These are phyloP conservation scores for Marasmius oreades DNA, from an alignment of 1,284 basidiomycete genomes.

Conservation along the genomic window DNA sequence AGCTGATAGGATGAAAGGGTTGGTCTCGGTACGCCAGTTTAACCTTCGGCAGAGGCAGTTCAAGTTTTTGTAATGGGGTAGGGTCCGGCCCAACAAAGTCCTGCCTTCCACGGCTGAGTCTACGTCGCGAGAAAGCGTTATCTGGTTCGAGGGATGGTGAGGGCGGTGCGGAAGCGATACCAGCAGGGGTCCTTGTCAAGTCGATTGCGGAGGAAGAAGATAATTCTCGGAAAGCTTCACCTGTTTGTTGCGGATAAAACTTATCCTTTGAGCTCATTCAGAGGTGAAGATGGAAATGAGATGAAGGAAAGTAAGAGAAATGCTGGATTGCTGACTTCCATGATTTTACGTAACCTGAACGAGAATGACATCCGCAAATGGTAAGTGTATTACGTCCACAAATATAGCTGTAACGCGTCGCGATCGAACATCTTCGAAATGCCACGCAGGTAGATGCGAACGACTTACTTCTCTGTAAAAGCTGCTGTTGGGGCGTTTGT, in stretches of 20 bases:
- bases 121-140: constrained; percentile 42
- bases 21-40: constrained; percentile 16
- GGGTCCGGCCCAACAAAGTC: constrained; percentile 42
- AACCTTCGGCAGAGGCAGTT: constrained; percentile 20
- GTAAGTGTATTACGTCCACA: no score
- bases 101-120: constrained; percentile 52
- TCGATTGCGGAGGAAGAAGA: constrained; percentile 59
- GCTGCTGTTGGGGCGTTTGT: no score
- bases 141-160: constrained; percentile 52
- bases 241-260: neutral
- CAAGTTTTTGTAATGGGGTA: constrained; percentile 26
- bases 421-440: no score
- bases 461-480: no score
- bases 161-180: constrained; percentile 38
- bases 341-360: no score
- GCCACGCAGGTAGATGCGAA: no score
- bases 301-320: neutral
- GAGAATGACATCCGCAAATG: no score
- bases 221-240: neutral
- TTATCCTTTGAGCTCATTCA: constrained; percentile 1
- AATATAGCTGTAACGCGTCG: no score
- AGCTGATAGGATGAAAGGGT: constrained; percentile 20
- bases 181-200: constrained; percentile 42
- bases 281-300: neutral
- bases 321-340: no score